These are phyloP conservation scores for Phlyctochytrium bullatum DNA, from an alignment of 192 early-diverging fungal species.

Conservation along the genomic window DNA sequence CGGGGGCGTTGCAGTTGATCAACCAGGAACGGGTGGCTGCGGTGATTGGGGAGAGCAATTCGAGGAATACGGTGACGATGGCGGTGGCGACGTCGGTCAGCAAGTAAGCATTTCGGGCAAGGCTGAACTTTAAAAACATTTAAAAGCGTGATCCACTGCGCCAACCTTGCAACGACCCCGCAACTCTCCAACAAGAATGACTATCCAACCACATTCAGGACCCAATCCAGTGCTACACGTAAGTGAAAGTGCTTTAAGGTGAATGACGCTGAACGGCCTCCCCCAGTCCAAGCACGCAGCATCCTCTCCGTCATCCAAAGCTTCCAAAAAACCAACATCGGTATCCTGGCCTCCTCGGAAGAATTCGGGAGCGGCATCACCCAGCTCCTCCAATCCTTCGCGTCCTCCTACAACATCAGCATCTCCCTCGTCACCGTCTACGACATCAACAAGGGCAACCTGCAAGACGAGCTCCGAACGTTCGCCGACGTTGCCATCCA, in stretches of 20 bases:
- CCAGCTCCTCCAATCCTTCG: neutral
- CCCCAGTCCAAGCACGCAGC: neutral
- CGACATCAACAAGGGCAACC: neutral
- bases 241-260: too few relatives aligned
- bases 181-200: slow-evolving; percentile 1
- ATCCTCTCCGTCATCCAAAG: neutral
- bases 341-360: neutral
- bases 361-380: slow-evolving; percentile 1
- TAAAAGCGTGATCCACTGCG: slow-evolving; percentile 8
- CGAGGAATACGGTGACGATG: neutral
- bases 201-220: slow-evolving; percentile 1
- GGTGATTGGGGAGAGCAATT: neutral
- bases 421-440: neutral
- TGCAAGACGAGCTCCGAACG: neutral
- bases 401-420: neutral
- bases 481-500: neutral
- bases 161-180: neutral
- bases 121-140: too few relatives aligned
- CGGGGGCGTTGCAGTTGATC: neutral
- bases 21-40: neutral
- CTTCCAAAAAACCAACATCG: neutral
- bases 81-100: neutral
- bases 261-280: too few relatives aligned
- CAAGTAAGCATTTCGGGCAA: too few relatives aligned
- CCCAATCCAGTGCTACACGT: neutral